Evolutionary conservation across 176 grass and related monocot species (phyloP).

Genomic region (Dactylis glomerata): DNA sequence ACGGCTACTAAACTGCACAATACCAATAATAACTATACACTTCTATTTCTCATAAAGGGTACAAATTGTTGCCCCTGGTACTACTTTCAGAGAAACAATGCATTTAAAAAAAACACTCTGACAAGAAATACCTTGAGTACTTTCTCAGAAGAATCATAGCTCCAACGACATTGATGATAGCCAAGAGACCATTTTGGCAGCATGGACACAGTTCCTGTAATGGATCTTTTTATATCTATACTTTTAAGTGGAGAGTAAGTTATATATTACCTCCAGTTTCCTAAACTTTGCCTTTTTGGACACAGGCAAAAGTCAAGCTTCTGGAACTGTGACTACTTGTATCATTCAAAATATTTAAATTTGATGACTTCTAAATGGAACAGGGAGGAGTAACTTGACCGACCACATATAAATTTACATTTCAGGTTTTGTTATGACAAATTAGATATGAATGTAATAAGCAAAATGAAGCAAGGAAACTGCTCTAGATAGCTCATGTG

Average conservation of each 20-base stretch:
- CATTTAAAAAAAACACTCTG: not conserved
- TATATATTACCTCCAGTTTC: not conserved
- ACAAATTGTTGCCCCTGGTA: not conserved
- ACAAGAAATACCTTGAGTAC: slow-evolving; percentile 67
- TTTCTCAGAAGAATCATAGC: slow-evolving; percentile 84
- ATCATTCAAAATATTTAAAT: not conserved
- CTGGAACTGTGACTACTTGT: not conserved
- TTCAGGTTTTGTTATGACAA: not conserved
- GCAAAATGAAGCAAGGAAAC: not conserved
- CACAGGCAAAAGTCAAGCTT: not conserved
- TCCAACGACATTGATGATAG: slow-evolving; percentile 97
- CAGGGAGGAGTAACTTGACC: not conserved
- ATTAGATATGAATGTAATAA: slow-evolving; percentile 5
- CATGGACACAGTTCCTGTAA: slow-evolving; percentile 83
- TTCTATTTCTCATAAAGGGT: not conserved
- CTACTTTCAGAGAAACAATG: slow-evolving; percentile 13
- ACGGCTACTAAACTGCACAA: not conserved
- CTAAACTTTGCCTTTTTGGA: not conserved
- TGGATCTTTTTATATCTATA: not conserved
- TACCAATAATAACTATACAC: not conserved
- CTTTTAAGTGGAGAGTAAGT: not conserved
- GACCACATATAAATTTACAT: not conserved
- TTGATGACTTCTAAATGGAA: not conserved
- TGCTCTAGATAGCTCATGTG: not conserved
- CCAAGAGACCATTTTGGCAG: slow-evolving; percentile 95